Base-by-base conservation (phyloP, 768 basidiomycete species). In the Mycena kentingensis region DNA sequence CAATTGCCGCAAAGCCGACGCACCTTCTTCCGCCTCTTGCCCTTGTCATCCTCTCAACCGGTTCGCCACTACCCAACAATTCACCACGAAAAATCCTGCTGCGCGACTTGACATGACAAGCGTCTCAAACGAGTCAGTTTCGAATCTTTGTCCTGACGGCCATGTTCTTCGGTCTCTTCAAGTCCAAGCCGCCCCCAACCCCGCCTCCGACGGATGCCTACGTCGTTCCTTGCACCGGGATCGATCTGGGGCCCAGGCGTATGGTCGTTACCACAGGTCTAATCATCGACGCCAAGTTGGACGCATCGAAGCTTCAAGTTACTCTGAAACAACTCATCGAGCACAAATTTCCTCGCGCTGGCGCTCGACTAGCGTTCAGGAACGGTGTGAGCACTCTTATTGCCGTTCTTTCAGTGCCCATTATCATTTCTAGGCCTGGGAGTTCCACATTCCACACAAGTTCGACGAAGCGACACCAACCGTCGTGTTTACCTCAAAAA, bases 361-460 rank as follows among this genome's bases (percentile, higher is more conserved):
- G 41, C 5, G 41, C 41, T 11, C 22, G 41, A 24, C 41, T 42
- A 11, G 41, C 41, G 41, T 42, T 42, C 22, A 22, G 41, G 25
- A 42, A 42, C 19, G 22, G 19, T 5, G 41, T 42, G 24, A 6
- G 41, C 26, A 7, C 11, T 19, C 41, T 39, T 15, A 39, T 39
- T 10, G 7, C 13, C 37, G 21, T 39, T 10, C 18, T 6, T 18
- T 10, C 7, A 19, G 19, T 37, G 36, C 12, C 36, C n/a, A n/a
- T 37, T 7, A 37, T 12, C 11, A 18, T 7, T 7, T 7, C 25
- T 13, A 42, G 41, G 24, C 26, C 18, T 42, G 41, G 41, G 41
- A 42, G 41, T 42, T 42, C 41, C 41, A 42, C 19, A n/a, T 42
- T 11, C 41, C 41, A n/a, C 41, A 42, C 41, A 24, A 42, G n/a